Base-by-base conservation (phyloP, 1,139 yeast genomes). In the Candida mesenterica region DNA sequence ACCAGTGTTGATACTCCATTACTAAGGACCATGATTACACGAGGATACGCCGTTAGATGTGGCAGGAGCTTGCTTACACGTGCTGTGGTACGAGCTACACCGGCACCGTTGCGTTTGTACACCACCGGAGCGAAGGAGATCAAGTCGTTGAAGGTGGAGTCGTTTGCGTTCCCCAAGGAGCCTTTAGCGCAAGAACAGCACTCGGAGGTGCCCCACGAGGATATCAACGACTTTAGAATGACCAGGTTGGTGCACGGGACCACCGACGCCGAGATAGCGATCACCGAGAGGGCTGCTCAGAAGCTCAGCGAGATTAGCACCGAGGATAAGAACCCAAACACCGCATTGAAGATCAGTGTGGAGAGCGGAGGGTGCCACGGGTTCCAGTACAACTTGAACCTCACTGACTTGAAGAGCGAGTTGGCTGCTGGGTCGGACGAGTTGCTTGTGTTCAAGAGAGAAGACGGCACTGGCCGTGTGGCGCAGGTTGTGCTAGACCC, bases 351-450 rank as follows among this genome's bases (percentile, higher is more conserved):
- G 33, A 77, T 94, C 5, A 65, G 74, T n/a, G 97, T 94, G 4
- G 97, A 90, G 50, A 85, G 96, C 52, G 99, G 98, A 5, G 99
- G 99, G 3, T 94, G 98, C 58, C 99, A 92, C 58, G 98, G 99
- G 19, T 94, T 88, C 61, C 98, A 92, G 59, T 92, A 92, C 53
- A 77, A 83, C 44, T 67, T 92, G 50, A 74, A 79, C 40, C 68
- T 90, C 34, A 72, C 82, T 4, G 72, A 74, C 36, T 59, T 72
- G 29, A 53, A 61, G 7, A 68, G 72, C 31, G 73, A 63, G 30
- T 62, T 72, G 13, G 52, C 50, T 5, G 54, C 57, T 1, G 75
- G 67, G 12, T 65, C 68, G 3, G 61, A 65, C 7, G 62, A 61
- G 5, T 61, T 74, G 35, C 59, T 74, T 12, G 72, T 87, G 3